Evolutionary conservation across 1,284 basidiomycete genomes (phyloP).

Genomic region (Moesziomyces antarcticus): DNA sequence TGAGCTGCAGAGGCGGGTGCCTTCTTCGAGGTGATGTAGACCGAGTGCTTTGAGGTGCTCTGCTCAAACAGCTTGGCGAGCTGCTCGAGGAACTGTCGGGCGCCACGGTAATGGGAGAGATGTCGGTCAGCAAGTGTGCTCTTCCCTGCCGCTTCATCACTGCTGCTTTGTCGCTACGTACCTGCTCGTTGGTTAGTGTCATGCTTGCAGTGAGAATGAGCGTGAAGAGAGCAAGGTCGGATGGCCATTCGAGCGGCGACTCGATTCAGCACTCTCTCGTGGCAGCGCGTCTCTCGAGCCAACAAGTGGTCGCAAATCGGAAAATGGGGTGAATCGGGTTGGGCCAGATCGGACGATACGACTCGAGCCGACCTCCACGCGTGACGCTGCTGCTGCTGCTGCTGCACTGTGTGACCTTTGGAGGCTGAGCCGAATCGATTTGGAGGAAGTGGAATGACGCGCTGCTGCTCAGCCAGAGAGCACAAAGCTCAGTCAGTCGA

Average conservation of each 20-base stretch:
- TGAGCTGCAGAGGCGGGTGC: constrained; percentile 29
- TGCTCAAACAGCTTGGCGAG: constrained; percentile 53
- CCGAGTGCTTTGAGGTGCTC: constrained; percentile 52
- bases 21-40: constrained; percentile 59
- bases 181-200: constrained; percentile 37
- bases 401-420: too few relatives aligned
- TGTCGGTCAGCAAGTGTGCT: neutral
- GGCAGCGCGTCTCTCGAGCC: too few relatives aligned
- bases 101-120: neutral
- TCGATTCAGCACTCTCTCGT: neutral
- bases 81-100: constrained; percentile 52
- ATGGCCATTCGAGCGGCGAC: neutral
- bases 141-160: too few relatives aligned
- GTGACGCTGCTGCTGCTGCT: too few relatives aligned
- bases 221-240: neutral
- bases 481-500: neutral
- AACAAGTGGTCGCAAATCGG: too few relatives aligned
- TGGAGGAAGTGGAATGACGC: neutral
- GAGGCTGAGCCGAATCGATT: neutral
- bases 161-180: constrained; percentile 2
- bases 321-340: too few relatives aligned
- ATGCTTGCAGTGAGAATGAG: constrained; percentile 6
- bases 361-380: neutral
- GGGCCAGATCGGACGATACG: neutral
- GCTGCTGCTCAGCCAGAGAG: too few relatives aligned